Evolutionary conservation across 129 eudicot species (phyloP).

Genomic region (Flaveria linearis): DNA sequence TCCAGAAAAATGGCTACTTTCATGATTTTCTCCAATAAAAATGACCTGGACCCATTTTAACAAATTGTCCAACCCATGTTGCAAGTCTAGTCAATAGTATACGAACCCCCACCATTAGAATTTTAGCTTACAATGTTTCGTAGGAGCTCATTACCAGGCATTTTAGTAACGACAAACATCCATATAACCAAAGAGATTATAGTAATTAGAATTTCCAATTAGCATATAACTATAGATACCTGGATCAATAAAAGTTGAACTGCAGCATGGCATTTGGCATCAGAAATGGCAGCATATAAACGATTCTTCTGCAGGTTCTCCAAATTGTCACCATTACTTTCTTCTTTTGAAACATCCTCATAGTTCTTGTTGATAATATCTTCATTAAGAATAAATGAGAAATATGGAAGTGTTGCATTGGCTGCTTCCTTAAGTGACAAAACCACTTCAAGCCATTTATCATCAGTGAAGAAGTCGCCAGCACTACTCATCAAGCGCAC

Average conservation of each 20-base stretch:
- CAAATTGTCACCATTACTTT: slow-evolving; percentile 43
- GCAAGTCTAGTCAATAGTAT: neutral
- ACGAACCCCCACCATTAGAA: neutral
- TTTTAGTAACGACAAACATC: neutral
- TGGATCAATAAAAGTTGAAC: slow-evolving; percentile 85
- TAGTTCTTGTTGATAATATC: slow-evolving; percentile 39
- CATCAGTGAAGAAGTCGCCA: slow-evolving; percentile 85
- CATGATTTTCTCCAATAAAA: neutral
- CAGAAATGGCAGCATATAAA: slow-evolving; percentile 65
- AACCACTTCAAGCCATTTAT: slow-evolving; percentile 91
- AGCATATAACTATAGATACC: slow-evolving; percentile 43
- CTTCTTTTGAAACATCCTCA: slow-evolving; percentile 48
- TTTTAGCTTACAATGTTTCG: neutral
- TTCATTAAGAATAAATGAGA: slow-evolving; percentile 48
- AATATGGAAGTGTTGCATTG: slow-evolving; percentile 76
- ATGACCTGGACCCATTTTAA: neutral
- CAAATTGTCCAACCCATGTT: neutral
- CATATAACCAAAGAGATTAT: slow-evolving; percentile 3
- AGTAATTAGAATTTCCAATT: neutral
- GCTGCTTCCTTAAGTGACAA: slow-evolving; percentile 73
- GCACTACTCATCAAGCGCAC: slow-evolving; percentile 93
- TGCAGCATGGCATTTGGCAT: slow-evolving; percentile 85
- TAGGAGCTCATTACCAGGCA: slow-evolving; percentile 2
- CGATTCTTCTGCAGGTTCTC: slow-evolving; percentile 51
- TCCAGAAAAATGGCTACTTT: too few relatives aligned